A percentile compares a stretch with the other conserved stretches of the same genome.
These are phyloP conservation scores for Beta vulgaris DNA, from an alignment of 148 eudicot genomes.

Conservation along the genomic window DNA sequence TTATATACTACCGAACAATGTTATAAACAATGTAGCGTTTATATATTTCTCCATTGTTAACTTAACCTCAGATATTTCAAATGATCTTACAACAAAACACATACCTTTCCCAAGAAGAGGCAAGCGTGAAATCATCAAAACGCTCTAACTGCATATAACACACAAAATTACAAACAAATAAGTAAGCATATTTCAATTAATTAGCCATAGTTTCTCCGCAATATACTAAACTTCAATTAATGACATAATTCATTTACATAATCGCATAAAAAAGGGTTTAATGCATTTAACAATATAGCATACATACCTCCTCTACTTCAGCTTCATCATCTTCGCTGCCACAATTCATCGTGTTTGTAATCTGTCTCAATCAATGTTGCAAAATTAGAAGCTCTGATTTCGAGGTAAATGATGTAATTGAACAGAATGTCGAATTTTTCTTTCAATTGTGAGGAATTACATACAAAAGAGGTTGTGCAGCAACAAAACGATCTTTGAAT, in stretches of 20 bases:
- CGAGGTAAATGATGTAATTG: neutral
- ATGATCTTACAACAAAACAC: neutral
- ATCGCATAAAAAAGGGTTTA: no score
- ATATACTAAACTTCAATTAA: no score
- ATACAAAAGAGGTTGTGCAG: no score
- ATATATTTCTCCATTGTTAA: no score
- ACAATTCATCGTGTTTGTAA: constrained; percentile 25
- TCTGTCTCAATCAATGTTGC: constrained; percentile 3
- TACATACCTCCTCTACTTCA: constrained; percentile 45
- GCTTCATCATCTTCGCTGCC: constrained; percentile 37
- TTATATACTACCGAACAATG: no score
- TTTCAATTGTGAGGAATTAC: neutral
- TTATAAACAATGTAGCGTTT: no score
- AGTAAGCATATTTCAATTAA: no score
- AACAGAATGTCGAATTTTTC: neutral
- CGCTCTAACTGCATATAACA: constrained; percentile 57
- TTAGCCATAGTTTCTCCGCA: constrained; percentile 11
- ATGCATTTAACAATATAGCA: no score
- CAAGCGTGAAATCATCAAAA: constrained; percentile 96
- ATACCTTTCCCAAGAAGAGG: constrained; percentile 99
- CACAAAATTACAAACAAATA: neutral
- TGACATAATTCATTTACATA: no score
- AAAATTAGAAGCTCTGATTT: neutral
- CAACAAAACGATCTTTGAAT: neutral
- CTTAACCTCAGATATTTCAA: no score